Conservation (phyloP, 257 asterid genomes). For the Mitragyna speciosa region DNA sequence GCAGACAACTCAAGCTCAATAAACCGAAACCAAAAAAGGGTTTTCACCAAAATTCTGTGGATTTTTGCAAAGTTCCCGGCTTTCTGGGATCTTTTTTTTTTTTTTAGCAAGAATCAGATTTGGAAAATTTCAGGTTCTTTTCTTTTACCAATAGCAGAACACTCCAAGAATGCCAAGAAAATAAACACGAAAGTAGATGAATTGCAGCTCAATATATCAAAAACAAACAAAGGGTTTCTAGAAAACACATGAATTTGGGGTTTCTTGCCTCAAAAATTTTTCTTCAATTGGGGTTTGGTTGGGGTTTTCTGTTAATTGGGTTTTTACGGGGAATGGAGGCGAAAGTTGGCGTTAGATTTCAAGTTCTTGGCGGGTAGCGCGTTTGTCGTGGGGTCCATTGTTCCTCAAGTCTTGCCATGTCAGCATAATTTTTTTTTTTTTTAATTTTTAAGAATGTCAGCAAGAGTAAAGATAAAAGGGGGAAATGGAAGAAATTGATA, state of each 20-base stretch:
- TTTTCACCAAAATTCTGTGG: not conserved
- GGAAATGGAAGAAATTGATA: no score
- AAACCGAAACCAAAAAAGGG: not conserved
- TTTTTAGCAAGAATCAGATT: not conserved
- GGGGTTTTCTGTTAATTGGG: no score
- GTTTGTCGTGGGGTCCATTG: not conserved
- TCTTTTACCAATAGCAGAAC: no score
- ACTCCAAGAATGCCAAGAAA: no score
- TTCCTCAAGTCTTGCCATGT: not conserved
- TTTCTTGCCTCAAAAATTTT: no score
- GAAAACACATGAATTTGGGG: not conserved
- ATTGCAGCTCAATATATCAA: no score
- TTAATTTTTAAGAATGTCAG: no score
- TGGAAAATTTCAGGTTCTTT: no score
- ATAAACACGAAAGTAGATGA: no score
- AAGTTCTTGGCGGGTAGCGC: not conserved
- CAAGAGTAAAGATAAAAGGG: no score
- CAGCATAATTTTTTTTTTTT: not conserved
- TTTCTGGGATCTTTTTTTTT: not conserved
- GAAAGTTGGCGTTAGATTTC: not conserved
- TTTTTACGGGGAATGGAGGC: no score
- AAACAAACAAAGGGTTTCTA: no score
- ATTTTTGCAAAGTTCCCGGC: not conserved
- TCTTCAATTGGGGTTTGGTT: not conserved
- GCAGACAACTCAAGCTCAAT: not conserved